A percentile compares a stretch with the other conserved stretches of the same genome.
Evolutionary conservation across 768 basidiomycete genomes (phyloP).

Genomic region (Hortiboletus flavorubellus): DNA sequence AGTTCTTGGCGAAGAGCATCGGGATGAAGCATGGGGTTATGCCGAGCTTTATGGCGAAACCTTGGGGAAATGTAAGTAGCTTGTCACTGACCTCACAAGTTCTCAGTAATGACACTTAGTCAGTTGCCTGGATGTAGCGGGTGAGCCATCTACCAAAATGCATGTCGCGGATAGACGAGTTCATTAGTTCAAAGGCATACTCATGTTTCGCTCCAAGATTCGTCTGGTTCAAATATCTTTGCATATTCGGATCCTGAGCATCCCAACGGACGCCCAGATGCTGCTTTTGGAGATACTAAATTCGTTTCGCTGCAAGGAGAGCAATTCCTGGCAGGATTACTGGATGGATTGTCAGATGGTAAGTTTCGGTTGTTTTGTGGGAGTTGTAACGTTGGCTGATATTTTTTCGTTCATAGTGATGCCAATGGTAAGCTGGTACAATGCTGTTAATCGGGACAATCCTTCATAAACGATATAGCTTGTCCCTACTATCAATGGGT

Average conservation of each 20-base stretch:
- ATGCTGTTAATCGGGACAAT: background rate
- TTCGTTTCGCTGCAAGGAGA: conserved; percentile 82
- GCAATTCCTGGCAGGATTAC: conserved; percentile 90
- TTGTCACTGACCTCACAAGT: background rate
- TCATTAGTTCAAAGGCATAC: conserved; percentile 58
- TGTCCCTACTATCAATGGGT: conserved; percentile 92
- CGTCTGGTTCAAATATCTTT: conserved; percentile 73
- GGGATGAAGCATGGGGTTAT: conserved; percentile 86
- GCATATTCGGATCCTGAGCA: conserved; percentile 62
- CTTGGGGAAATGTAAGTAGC: conserved; percentile 79
- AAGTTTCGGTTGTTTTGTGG: conserved; percentile 19
- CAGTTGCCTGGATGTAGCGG: conserved; percentile 96
- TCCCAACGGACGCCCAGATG: conserved; percentile 60
- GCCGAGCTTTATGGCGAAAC: conserved; percentile 99
- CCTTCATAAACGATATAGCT: conserved; percentile 40
- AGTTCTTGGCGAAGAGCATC: conserved; percentile 86
- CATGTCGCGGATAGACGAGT: conserved; percentile 9
- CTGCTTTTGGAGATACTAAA: conserved; percentile 77
- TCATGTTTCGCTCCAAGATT: conserved; percentile 81
- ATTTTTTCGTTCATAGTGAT: conserved; percentile 50
- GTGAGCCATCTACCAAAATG: conserved; percentile 37
- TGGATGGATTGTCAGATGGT: conserved; percentile 91
- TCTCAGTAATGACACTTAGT: conserved; percentile 2
- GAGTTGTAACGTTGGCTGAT: background rate
- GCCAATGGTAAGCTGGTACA: conserved; percentile 60